A percentile compares a stretch with the other conserved stretches of the same genome.
These are phyloP conservation scores for Paralagenidium karlingii DNA, from an alignment of 352 stramenopile species.

Conservation along the genomic window DNA sequence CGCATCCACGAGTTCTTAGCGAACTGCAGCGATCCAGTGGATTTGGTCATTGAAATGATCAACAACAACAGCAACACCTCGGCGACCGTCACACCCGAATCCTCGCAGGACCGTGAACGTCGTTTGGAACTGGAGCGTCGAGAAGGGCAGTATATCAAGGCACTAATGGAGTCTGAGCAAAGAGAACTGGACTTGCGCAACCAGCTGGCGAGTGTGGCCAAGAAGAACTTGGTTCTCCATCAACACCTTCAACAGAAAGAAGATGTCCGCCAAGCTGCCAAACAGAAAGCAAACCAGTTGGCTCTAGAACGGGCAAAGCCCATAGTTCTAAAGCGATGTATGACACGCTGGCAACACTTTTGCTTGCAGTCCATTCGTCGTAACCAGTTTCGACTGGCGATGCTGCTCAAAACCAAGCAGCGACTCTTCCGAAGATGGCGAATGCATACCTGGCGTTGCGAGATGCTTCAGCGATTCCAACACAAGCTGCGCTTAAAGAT, in stretches of 20 bases:
- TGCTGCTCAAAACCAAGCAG: no score
- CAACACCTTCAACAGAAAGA: conserved; percentile 30
- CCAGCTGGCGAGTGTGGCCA: no score
- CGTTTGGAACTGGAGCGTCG: conserved; percentile 25
- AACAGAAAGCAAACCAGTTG: conserved; percentile 22
- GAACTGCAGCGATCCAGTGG: no score
- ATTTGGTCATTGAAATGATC: no score
- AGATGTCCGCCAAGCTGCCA: conserved; percentile 21
- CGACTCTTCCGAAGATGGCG: no score
- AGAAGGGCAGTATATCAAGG: conserved; percentile 63
- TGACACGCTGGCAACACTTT: conserved; percentile 42
- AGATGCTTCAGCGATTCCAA: no score
- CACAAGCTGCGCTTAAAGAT: no score
- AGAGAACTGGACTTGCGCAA: conserved; percentile 53
- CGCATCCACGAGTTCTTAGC: no score
- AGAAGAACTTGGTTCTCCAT: conserved; percentile 18
- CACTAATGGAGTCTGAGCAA: conserved; percentile 67
- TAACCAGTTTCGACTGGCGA: background rate
- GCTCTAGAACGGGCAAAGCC: conserved; percentile 26
- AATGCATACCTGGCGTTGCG: no score
- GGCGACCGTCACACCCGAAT: no score
- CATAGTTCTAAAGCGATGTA: conserved; percentile 39
- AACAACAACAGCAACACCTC: no score
- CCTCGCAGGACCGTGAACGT: no score
- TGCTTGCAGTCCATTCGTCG: conserved; percentile 3